Percentiles rank a stretch among this genome's conserved stretches.
Conservation (phyloP, 73 alveolate species). For the Uronychia binucleata region DNA sequence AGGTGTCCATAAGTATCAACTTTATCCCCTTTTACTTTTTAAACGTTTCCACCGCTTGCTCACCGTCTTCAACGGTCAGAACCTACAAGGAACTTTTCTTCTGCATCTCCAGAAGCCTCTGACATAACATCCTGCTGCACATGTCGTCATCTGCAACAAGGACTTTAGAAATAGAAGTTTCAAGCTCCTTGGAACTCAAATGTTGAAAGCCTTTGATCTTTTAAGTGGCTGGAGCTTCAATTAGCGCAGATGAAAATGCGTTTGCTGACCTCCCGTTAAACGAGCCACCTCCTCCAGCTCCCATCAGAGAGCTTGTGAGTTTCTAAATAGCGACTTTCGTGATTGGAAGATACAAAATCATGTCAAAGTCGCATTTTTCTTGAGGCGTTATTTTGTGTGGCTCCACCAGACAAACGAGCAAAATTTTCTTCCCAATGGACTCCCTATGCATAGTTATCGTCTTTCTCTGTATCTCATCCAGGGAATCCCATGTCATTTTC, state of each 20-base stretch:
- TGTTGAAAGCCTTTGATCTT: background rate
- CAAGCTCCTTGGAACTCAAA: background rate
- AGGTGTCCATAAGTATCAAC: constrained; percentile 26
- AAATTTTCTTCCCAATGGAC: background rate
- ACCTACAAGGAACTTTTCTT: background rate
- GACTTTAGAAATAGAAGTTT: background rate
- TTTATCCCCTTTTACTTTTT: constrained; percentile 21
- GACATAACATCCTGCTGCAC: background rate
- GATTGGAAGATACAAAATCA: background rate
- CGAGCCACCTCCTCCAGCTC: background rate
- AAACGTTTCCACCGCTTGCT: constrained; percentile 26
- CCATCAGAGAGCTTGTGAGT: background rate
- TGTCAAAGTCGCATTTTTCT: background rate
- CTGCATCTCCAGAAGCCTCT: background rate
- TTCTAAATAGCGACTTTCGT: background rate
- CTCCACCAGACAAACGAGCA: background rate
- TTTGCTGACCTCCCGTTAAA: background rate
- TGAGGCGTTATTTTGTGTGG: background rate
- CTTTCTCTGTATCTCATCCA: background rate
- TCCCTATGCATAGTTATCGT: background rate
- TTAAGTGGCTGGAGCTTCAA: background rate
- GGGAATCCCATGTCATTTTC: background rate
- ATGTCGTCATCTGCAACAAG: background rate
- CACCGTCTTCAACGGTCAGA: constrained; percentile 14
- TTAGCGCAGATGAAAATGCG: background rate